Evolutionary conservation across 2,329 filamentous ascomycete species (phyloP).

Genomic region (Penicillium sp.): DNA sequence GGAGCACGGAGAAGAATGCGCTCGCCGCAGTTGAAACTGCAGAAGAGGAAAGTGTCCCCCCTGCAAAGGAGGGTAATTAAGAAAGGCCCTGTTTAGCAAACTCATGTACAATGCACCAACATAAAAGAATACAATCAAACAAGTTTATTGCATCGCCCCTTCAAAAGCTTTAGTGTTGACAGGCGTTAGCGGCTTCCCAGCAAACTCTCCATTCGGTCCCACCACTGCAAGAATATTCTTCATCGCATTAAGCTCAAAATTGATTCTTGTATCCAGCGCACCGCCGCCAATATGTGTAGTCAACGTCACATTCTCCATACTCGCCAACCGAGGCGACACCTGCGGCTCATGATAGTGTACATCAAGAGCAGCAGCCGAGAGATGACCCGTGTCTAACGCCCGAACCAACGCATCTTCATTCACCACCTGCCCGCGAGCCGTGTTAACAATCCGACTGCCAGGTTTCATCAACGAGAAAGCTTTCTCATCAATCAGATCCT

Average conservation of each 20-base stretch:
- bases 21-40: conserved; percentile 38
- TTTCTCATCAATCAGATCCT: conserved; percentile 46
- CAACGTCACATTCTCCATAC: conserved; percentile 50
- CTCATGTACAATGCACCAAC: background rate
- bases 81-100: background rate
- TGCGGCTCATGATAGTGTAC: conserved; percentile 60
- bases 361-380: conserved; percentile 56
- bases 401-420: conserved; percentile 56
- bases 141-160: background rate
- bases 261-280: conserved; percentile 52
- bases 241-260: conserved; percentile 50
- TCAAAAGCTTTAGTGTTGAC: conserved; percentile 18
- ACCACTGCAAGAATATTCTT: conserved; percentile 45
- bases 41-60: background rate
- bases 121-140: background rate
- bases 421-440: conserved; percentile 56
- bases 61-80: conserved; percentile 1
- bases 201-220: conserved; percentile 12
- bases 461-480: conserved; percentile 52
- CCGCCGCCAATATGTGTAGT: conserved; percentile 53
- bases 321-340: conserved; percentile 48
- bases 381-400: conserved; percentile 52
- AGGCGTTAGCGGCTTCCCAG: conserved; percentile 14
- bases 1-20: conserved; percentile 33
- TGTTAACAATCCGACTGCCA: conserved; percentile 57